Evolutionary conservation across 164 flowering plant species (phyloP).

Genomic region (Pachysandra terminalis): DNA sequence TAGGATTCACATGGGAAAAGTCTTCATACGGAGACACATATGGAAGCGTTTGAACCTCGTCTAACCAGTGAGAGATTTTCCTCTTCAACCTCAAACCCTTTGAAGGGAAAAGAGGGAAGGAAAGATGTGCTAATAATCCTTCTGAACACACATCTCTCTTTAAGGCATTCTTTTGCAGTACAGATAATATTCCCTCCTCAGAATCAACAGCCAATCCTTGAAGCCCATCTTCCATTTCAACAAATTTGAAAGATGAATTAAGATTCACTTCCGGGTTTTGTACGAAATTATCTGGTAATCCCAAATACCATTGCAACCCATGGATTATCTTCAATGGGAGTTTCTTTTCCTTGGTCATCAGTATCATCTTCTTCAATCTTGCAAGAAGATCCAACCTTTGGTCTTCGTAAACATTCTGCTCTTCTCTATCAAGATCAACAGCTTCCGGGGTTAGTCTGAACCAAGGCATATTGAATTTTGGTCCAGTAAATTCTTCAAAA

Average conservation of each 20-base stretch:
- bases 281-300: conserved; percentile 63
- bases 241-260: conserved; percentile 43
- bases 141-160: conserved; percentile 34
- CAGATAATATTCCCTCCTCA: conserved; percentile 40
- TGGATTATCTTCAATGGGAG: conserved; percentile 64
- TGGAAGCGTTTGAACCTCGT: conserved; percentile 70
- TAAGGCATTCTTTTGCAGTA: conserved; percentile 52
- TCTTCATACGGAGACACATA: conserved; percentile 82
- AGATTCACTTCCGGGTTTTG: conserved; percentile 34
- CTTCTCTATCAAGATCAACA: conserved; percentile 50
- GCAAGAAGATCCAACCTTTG: conserved; percentile 32
- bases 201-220: conserved; percentile 47
- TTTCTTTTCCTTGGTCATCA: conserved; percentile 60
- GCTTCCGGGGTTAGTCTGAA: conserved; percentile 76
- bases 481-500: conserved; percentile 74
- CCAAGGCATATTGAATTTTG: conserved; percentile 72
- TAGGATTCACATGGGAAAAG: conserved; percentile 44
- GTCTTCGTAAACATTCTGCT: conserved; percentile 39
- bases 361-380: conserved; percentile 62
- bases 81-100: conserved; percentile 72
- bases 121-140: conserved; percentile 31
- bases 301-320: conserved; percentile 85
- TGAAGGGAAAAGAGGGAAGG: conserved; percentile 64
- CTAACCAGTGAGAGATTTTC: conserved; percentile 68
- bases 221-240: conserved; percentile 68